These are phyloP conservation scores for Vararia minispora DNA, from an alignment of 768 basidiomycete species.

Conservation along the genomic window DNA sequence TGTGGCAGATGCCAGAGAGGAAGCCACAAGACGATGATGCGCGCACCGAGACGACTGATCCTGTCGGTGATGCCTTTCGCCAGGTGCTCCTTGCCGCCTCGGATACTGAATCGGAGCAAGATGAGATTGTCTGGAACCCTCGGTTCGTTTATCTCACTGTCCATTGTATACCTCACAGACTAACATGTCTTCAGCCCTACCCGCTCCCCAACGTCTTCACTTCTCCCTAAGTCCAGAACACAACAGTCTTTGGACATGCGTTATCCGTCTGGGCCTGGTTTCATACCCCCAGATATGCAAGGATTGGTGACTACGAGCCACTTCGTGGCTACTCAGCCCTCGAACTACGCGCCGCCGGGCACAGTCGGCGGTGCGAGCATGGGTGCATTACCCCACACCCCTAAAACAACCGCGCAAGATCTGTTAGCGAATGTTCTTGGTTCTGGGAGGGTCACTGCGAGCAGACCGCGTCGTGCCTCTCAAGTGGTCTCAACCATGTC, in stretches of 20 bases:
- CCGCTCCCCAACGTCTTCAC: slow-evolving; percentile 11
- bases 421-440: slow-evolving; percentile 46
- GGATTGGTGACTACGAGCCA: no score
- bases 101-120: slow-evolving; percentile 41
- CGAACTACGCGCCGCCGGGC: no score
- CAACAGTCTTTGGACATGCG: no score
- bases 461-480: slow-evolving; percentile 7
- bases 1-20: no score
- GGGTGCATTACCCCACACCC: no score
- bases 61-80: slow-evolving; percentile 58
- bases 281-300: slow-evolving; percentile 17
- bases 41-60: slow-evolving; percentile 65
- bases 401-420: slow-evolving; percentile 53
- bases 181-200: slow-evolving; percentile 9
- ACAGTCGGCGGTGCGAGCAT: no score
- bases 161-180: neutral
- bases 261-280: no score
- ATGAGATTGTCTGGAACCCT: slow-evolving; percentile 71
- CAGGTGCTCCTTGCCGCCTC: slow-evolving; percentile 31
- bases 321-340: no score
- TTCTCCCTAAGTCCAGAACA: neutral
- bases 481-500: slow-evolving; percentile 5
- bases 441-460: slow-evolving; percentile 18
- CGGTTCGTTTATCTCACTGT: slow-evolving; percentile 26
- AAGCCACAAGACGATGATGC: slow-evolving; percentile 41